Evolutionary conservation across 495 filamentous ascomycete species (phyloP).

Genomic region (Aspergillus incahuasiensis): DNA sequence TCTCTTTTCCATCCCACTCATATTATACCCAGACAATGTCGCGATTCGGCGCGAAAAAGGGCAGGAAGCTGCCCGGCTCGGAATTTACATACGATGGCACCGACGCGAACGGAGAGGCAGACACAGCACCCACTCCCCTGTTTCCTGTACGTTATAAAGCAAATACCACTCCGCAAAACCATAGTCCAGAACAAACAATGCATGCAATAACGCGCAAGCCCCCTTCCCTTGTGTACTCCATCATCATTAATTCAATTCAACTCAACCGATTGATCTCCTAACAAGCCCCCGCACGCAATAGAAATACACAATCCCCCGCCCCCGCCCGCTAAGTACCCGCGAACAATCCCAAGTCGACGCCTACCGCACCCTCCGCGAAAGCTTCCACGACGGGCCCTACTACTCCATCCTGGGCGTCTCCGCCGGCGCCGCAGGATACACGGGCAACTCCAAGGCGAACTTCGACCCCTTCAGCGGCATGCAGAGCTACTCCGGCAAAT

Average conservation of each 20-base stretch:
- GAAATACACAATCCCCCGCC: constrained; percentile 37
- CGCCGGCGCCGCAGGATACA: constrained; percentile 37
- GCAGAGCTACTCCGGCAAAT: constrained; percentile 53
- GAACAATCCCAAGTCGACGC: constrained; percentile 40
- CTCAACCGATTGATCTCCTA: neutral
- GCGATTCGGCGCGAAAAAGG: constrained; percentile 37
- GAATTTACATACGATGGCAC: constrained; percentile 38
- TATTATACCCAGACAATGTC: constrained; percentile 25
- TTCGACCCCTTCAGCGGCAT: constrained; percentile 59
- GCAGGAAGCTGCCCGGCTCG: constrained; percentile 35
- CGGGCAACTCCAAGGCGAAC: constrained; percentile 26
- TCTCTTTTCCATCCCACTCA: neutral
- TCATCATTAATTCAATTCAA: neutral
- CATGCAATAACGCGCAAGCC: neutral
- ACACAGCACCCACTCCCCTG: constrained; percentile 40
- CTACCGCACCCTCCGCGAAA: constrained; percentile 47
- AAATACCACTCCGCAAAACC: neutral
- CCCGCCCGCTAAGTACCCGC: constrained; percentile 26
- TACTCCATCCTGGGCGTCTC: constrained; percentile 52
- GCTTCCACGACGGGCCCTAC: constrained; percentile 52
- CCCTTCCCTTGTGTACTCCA: neutral
- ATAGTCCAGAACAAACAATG: too few relatives aligned
- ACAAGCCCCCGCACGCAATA: too few relatives aligned
- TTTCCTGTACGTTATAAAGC: constrained; percentile 36
- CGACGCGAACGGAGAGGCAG: constrained; percentile 35